Base-by-base conservation (phyloP, 257 asterid genomes). In the Fraxinus pennsylvanica region DNA sequence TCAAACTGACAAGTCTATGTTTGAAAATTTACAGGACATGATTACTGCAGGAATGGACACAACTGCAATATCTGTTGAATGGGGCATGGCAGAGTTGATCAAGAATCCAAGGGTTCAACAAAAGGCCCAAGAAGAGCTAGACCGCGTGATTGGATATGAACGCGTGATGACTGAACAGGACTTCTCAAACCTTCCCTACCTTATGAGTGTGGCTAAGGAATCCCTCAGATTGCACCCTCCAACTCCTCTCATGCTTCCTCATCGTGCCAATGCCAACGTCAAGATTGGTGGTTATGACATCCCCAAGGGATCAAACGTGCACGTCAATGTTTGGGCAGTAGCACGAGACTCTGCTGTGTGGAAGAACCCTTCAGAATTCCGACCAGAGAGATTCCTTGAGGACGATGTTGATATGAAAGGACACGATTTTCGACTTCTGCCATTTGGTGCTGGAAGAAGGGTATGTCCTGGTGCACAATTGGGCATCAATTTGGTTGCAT, bases 11-110 rank as follows among this genome's bases (percentile, higher is more conserved):
- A 13, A 38, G 30, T 32, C 9, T 15, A 41, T 32, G 43, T 33
- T 68, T 33, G 32, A 54, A 41, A 54, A 54, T 54, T 57, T 43
- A 45, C 92, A 91, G 96, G 96, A 90, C 84, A 89, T 92, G 97
- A 90, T 92, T 81, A 83, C 94, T 39, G 97, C 96, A 14, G 97
- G 97, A 47, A 89, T 79, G 90, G 97, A 92, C 86, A 89, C 96
- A 57, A 90, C 90, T 50, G 89, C 96, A 38, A 90, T 90, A 70
- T 84, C 96, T 3, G 97, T 90, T 0, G 97, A 92, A 71, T 92
- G 96, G 96, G 97, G 96, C 41, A 91, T 92, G 95, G 92, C 97
- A 1, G 97, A 91, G 80, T 15, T 92, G 85, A 84, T 90, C 83
- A 92, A 84, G 88, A 92, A 92, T 68, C 92, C 90, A 9, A 84